phyloP scores from a whole-genome alignment of 2,329 filamentous ascomycete species.

The Pseudogymnoascus sp. region DNA sequence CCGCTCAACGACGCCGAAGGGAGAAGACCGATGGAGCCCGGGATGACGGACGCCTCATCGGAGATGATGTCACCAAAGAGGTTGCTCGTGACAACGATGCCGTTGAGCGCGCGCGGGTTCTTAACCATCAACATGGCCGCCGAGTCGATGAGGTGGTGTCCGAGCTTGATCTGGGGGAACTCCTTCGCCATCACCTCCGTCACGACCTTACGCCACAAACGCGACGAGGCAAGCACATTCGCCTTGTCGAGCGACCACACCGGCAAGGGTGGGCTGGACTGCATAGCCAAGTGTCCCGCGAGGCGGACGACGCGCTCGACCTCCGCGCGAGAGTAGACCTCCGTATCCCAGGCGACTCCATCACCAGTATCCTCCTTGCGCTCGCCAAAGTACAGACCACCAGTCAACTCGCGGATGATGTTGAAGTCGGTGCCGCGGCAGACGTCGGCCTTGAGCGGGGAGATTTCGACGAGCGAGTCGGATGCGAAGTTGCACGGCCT shows the following conservation, averaged over 20 bases:
- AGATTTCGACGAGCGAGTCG: slow-evolving; percentile 72
- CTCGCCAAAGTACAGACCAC: slow-evolving; percentile 93
- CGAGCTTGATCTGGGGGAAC: slow-evolving; percentile 77
- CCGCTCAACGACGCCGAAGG: slow-evolving; percentile 82
- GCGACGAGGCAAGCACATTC: slow-evolving; percentile 84
- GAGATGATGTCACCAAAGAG: slow-evolving; percentile 93
- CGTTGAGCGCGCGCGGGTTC: slow-evolving; percentile 81
- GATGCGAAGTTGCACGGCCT: slow-evolving; percentile 94
- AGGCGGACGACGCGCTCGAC: slow-evolving; percentile 82
- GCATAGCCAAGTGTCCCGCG: slow-evolving; percentile 72
- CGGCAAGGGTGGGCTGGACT: slow-evolving; percentile 65
- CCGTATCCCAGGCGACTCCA: slow-evolving; percentile 71
- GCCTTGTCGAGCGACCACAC: slow-evolving; percentile 93
- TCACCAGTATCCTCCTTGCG: slow-evolving; percentile 71
- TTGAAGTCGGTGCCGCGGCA: slow-evolving; percentile 86
- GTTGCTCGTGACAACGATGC: slow-evolving; percentile 87
- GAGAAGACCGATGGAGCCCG: slow-evolving; percentile 78
- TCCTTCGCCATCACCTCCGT: slow-evolving; percentile 78
- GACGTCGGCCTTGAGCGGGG: slow-evolving; percentile 77
- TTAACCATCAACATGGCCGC: slow-evolving; percentile 98
- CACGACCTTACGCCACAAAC: slow-evolving; percentile 84
- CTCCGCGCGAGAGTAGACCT: slow-evolving; percentile 77
- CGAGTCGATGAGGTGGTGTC: slow-evolving; percentile 88
- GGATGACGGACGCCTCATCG: slow-evolving; percentile 92
- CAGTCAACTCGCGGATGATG: slow-evolving; percentile 85